These are phyloP conservation scores for Xylariaceae sp. DNA, from an alignment of 2,329 filamentous ascomycete species.

Conservation along the genomic window DNA sequence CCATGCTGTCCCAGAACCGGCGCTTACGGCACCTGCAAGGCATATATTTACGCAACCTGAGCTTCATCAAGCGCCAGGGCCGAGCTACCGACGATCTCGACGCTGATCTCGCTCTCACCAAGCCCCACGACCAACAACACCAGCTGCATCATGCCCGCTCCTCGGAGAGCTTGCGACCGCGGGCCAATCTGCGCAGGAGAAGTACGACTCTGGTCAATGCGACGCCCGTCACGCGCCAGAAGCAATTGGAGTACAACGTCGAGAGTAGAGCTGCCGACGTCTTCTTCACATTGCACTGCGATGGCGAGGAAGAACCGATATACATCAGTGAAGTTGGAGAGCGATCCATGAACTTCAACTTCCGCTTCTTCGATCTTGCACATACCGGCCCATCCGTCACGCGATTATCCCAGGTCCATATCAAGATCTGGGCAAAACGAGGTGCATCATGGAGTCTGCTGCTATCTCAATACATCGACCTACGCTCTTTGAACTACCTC, in stretches of 20 bases:
- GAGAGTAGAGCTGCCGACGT: constrained; percentile 74
- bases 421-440: constrained; percentile 71
- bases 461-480: constrained; percentile 66
- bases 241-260: constrained; percentile 69
- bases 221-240: constrained; percentile 57
- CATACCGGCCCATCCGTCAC: constrained; percentile 60
- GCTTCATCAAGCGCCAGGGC: constrained; percentile 54
- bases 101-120: constrained; percentile 65
- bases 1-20: constrained; percentile 68
- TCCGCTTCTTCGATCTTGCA: constrained; percentile 76
- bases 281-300: constrained; percentile 80
- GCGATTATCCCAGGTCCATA: constrained; percentile 58
- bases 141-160: constrained; percentile 55
- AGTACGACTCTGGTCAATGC: constrained; percentile 47
- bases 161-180: constrained; percentile 46
- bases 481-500: constrained; percentile 74
- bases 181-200: constrained; percentile 38
- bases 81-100: constrained; percentile 77
- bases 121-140: constrained; percentile 45
- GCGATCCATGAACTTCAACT: constrained; percentile 86
- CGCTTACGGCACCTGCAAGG: constrained; percentile 84
- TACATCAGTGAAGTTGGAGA: constrained; percentile 83
- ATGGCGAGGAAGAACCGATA: constrained; percentile 64
- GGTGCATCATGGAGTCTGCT: constrained; percentile 57
- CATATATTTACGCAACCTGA: constrained; percentile 81